Evolutionary conservation across 768 basidiomycete species (phyloP).

Genomic region (Pisolithus albus): DNA sequence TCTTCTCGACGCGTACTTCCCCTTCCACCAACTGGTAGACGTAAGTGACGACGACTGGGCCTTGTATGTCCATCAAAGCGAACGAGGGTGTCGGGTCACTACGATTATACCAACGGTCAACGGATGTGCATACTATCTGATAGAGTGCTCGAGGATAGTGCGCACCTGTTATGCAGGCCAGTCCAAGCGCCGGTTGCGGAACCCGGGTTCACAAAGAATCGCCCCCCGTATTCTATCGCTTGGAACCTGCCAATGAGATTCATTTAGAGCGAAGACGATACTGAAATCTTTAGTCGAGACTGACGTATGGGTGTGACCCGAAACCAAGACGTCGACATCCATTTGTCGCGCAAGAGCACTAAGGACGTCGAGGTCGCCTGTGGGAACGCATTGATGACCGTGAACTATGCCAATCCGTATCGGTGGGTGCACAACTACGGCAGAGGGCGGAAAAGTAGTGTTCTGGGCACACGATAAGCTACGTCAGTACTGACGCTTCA

Average conservation of each 20-base stretch:
- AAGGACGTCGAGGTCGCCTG: conserved; percentile 88
- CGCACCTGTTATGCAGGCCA: conserved; percentile 33
- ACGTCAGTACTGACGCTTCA: neutral
- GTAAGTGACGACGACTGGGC: conserved; percentile 93
- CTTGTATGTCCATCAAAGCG: conserved; percentile 97
- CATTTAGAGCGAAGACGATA: neutral
- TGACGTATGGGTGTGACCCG: conserved; percentile 91
- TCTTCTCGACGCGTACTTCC: conserved; percentile 89
- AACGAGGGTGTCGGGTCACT: conserved; percentile 92
- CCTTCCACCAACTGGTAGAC: conserved; percentile 94
- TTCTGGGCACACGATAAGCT: conserved; percentile 34
- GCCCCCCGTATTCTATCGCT: conserved; percentile 83
- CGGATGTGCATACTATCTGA: neutral
- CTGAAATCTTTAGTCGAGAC: conserved; percentile 21
- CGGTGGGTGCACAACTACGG: conserved; percentile 74
- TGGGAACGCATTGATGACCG: conserved; percentile 89
- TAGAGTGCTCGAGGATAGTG: neutral
- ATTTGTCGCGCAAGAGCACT: conserved; percentile 86
- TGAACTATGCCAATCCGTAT: conserved; percentile 91
- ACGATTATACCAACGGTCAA: conserved; percentile 2
- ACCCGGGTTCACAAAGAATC: conserved; percentile 95
- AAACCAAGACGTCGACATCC: conserved; percentile 94
- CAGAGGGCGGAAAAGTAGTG: conserved; percentile 69
- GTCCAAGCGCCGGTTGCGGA: conserved; percentile 95
- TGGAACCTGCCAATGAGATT: conserved; percentile 60